A percentile compares a stretch with the other conserved stretches of the same genome.
phyloP scores from a whole-genome alignment of 1,284 basidiomycete genomes.

The Coniferiporia sulphurascens region DNA sequence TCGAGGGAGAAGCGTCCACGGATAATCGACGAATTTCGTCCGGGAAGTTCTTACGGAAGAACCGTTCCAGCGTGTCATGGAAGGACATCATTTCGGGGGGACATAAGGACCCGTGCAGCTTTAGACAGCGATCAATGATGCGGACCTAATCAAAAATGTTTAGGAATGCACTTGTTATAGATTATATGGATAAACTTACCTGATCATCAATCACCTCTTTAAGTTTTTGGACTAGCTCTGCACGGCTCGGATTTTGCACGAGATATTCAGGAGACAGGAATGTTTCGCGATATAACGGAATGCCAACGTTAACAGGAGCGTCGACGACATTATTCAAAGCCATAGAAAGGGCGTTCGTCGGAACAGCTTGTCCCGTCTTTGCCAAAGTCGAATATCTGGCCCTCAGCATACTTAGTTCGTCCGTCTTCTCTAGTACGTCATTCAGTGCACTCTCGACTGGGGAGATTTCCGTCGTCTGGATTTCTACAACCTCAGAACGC shows the following conservation, averaged over 20 bases:
- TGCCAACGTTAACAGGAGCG: constrained; percentile 71
- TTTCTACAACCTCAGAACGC: constrained; percentile 82
- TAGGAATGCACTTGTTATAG: neutral
- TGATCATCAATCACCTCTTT: constrained; percentile 77
- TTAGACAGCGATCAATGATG: constrained; percentile 79
- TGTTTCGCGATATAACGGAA: constrained; percentile 70
- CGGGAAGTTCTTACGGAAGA: constrained; percentile 87
- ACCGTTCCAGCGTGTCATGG: constrained; percentile 84
- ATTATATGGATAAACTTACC: constrained; percentile 37
- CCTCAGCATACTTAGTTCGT: constrained; percentile 68
- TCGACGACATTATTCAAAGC: constrained; percentile 86
- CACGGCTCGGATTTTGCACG: constrained; percentile 64
- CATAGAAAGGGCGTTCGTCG: constrained; percentile 86
- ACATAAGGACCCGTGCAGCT: constrained; percentile 79
- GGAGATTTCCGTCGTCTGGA: constrained; percentile 75
- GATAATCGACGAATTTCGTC: constrained; percentile 78
- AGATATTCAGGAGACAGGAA: constrained; percentile 77
- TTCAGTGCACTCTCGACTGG: constrained; percentile 82
- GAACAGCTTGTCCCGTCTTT: constrained; percentile 66
- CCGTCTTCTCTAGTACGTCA: constrained; percentile 75
- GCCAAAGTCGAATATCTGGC: constrained; percentile 72
- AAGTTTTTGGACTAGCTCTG: constrained; percentile 66
- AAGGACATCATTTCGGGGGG: constrained; percentile 85
- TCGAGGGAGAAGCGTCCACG: constrained; percentile 30
- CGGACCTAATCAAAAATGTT: constrained; percentile 48